These are phyloP conservation scores for Saturnispora halmiae DNA, from an alignment of 805 yeast genomes.

Conservation along the genomic window DNA sequence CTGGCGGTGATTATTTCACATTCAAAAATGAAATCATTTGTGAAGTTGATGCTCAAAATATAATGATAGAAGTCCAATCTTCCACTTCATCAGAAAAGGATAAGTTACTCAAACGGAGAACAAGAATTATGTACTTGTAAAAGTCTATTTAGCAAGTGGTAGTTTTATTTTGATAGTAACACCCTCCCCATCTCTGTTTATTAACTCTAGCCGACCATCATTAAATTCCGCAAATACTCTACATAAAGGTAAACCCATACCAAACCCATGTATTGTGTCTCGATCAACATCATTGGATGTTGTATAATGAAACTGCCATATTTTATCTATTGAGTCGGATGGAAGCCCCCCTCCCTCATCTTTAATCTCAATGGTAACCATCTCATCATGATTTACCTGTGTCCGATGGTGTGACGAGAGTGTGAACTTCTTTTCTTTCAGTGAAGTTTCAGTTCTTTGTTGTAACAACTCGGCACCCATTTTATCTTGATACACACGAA, in stretches of 20 bases:
- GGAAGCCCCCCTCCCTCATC: conserved; percentile 28
- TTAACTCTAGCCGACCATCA: conserved; percentile 19
- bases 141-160: conserved; percentile 12
- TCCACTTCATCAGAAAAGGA: conserved; percentile 12
- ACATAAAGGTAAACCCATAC: conserved; percentile 29
- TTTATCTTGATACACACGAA: conserved; percentile 11
- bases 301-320: conserved; percentile 28
- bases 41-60: conserved; percentile 33
- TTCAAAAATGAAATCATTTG: conserved; percentile 42
- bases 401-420: background rate
- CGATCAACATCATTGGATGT: conserved; percentile 17
- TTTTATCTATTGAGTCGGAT: conserved; percentile 15
- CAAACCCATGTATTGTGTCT: conserved; percentile 27
- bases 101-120: conserved; percentile 26
- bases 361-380: conserved; percentile 17
- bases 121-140: conserved; percentile 25
- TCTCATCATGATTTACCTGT: background rate
- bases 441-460: background rate
- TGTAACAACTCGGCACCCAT: background rate
- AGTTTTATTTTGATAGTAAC: conserved; percentile 20
- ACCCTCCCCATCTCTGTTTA: conserved; percentile 20
- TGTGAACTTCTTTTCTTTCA: background rate
- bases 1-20: conserved; percentile 43
- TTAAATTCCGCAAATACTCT: conserved; percentile 23
- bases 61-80: conserved; percentile 12